Evolutionary conservation across 345 rosid species (phyloP), one percentile per base, ranked within the genome.

Genomic region (Mercurialis annua): DNA sequence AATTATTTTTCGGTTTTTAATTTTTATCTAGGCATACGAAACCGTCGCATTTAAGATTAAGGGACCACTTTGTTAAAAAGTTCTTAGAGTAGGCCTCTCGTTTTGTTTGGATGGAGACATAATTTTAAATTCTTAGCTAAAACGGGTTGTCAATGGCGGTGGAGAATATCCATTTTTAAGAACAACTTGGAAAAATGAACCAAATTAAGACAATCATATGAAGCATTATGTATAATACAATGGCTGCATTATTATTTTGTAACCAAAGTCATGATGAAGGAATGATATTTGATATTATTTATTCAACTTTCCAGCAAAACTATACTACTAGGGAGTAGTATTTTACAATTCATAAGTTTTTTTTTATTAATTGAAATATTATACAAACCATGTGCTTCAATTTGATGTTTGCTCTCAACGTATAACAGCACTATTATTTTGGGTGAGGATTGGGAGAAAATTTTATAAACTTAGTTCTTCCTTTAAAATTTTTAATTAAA

Each of bases 71-170:
- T 16, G 5, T 26, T 50, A n/a, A n/a, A n/a, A n/a, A n/a, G n/a
- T n/a, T n/a, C n/a, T n/a, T n/a, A n/a, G n/a, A 8, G 10, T 38
- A 40, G 44, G n/a, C n/a, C 15, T 66, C 24, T 54, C 16, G 1
- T 38, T 34, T 30, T 26, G 66, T 6, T 64, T 40, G 47, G 72
- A 62, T 10, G 16, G 43, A 5, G 26, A 33, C 5, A 21, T 51
- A 60, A 57, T n/a, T 55, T 70, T 12, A 16, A 66, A 38, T 51
- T 31, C 14, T 67, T 72, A 65, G 66, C 79, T 62, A 46, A 69
- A 62, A 36, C 42, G 43, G 38, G 81, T 70, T 74, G 79, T 77
- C 79, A 66, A 42, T 74, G 79, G 12, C 75, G 40, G 68, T 71
- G 77, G 68, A 58, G 67, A 69, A 63, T 57, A 55, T 68, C 69